Percentiles rank a stretch among this genome's conserved stretches.
Conservation (phyloP, 2,329 filamentous ascomycete genomes). For the Herpotrichia juniperi region DNA sequence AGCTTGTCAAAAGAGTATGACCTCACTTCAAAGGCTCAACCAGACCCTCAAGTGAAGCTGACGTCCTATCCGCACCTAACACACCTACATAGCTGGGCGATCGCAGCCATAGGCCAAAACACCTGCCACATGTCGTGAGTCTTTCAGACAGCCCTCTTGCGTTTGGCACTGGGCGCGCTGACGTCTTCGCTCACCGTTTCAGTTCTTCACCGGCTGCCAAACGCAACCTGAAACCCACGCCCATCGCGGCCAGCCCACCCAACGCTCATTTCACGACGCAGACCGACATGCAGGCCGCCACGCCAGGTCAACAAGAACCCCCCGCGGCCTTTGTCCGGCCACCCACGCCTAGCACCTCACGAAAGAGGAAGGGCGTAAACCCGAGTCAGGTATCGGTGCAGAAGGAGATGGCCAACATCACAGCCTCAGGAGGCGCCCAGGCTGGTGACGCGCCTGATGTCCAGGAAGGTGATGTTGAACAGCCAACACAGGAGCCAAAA, state of each 20-base stretch:
- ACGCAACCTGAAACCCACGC: constrained; percentile 51
- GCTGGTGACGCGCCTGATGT: constrained; percentile 17
- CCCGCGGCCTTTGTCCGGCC: constrained; percentile 27
- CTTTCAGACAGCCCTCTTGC: constrained; percentile 11
- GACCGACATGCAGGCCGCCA: constrained; percentile 39
- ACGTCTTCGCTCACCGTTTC: constrained; percentile 30
- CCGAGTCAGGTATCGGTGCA: constrained; percentile 21
- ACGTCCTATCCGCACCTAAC: constrained; percentile 18
- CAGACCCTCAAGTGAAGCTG: constrained; percentile 37
- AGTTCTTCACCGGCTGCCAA: constrained; percentile 51
- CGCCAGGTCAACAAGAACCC: constrained; percentile 27
- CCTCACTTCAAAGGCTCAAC: constrained; percentile 32
- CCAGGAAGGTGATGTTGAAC: constrained; percentile 26
- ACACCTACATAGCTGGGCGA: not conserved
- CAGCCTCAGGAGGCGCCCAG: constrained; percentile 33
- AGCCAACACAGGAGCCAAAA: constrained; percentile 43
- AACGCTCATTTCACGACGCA: constrained; percentile 25
- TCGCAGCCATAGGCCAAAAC: constrained; percentile 20
- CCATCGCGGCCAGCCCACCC: constrained; percentile 39
- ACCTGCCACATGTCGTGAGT: constrained; percentile 47
- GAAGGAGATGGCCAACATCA: constrained; percentile 30
- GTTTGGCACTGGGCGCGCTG: constrained; percentile 28
- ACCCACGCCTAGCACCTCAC: constrained; percentile 26
- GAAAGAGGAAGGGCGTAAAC: constrained; percentile 44
- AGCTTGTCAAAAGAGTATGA: constrained; percentile 39